These are phyloP conservation scores for Termitomyces sp. DNA, from an alignment of 768 basidiomycete species.

Conservation along the genomic window DNA sequence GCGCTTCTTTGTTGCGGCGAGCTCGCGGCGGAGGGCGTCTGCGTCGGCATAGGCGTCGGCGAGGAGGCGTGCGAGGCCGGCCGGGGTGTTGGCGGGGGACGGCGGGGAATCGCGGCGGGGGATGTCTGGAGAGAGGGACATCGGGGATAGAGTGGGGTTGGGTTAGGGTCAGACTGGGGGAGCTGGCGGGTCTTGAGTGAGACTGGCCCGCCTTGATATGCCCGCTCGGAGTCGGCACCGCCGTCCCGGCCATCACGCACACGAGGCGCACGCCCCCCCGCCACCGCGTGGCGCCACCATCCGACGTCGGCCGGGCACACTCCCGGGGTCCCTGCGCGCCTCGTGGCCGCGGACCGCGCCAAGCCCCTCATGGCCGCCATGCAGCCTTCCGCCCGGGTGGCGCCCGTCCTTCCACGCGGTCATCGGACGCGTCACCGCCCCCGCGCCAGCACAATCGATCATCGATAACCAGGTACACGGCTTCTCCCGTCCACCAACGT, in stretches of 20 bases:
- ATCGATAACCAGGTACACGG: background rate
- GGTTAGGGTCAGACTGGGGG: background rate
- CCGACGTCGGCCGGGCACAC: background rate
- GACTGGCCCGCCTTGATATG: constrained; percentile 1
- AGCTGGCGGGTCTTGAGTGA: too few relatives aligned
- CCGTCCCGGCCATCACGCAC: constrained; percentile 17
- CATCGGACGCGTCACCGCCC: background rate
- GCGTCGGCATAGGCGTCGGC: constrained; percentile 45
- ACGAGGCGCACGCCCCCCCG: constrained; percentile 14
- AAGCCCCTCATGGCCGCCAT: background rate
- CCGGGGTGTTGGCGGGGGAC: constrained; percentile 10
- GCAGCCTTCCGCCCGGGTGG: background rate
- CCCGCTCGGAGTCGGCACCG: constrained; percentile 15
- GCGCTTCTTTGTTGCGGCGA: constrained; percentile 31
- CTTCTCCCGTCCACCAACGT: background rate
- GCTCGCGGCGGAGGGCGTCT: constrained; percentile 46
- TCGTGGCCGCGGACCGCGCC: background rate
- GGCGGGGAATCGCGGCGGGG: background rate
- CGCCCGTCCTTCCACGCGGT: background rate
- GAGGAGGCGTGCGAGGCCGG: constrained; percentile 55
- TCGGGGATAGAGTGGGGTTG: background rate
- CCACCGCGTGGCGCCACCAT: background rate
- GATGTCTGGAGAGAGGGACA: constrained; percentile 9
- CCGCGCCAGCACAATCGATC: too few relatives aligned
- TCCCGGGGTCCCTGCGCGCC: background rate